A percentile compares a stretch with the other conserved stretches of the same genome.
Evolutionary conservation across 2,329 filamentous ascomycete genomes (phyloP).

Genomic region (Penicillium crustosum): DNA sequence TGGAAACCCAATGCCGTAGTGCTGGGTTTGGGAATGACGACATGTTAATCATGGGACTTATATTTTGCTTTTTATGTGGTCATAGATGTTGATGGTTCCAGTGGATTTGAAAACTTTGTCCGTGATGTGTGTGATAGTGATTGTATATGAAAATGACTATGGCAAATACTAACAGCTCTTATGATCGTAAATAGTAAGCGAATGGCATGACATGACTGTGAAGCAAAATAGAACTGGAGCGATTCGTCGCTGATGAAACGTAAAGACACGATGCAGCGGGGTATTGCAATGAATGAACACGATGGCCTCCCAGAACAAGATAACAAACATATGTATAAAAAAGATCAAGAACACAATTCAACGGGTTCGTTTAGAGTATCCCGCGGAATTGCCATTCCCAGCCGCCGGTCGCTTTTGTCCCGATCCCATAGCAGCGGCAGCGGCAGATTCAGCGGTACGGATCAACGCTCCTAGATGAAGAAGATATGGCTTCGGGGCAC

Average conservation of each 20-base stretch:
- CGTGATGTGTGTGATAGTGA: not conserved
- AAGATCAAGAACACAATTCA: slow-evolving; percentile 17
- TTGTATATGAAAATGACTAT: not conserved
- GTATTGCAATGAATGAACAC: slow-evolving; percentile 28
- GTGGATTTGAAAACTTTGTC: not conserved
- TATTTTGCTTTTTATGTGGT: not conserved
- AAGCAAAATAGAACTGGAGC: slow-evolving; percentile 5
- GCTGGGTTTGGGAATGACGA: slow-evolving; percentile 22
- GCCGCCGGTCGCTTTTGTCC: slow-evolving; percentile 38
- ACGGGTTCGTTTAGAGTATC: slow-evolving; percentile 35
- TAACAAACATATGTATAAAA: slow-evolving; percentile 13
- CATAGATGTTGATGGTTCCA: not conserved
- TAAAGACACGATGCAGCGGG: slow-evolving; percentile 21
- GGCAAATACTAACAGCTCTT: not conserved
- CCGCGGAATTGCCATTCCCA: slow-evolving; percentile 29
- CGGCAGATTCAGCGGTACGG: slow-evolving; percentile 28
- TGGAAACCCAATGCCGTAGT: slow-evolving; percentile 16
- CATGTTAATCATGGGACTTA: slow-evolving; percentile 9
- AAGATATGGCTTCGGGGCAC: slow-evolving; percentile 38
- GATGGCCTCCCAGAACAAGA: slow-evolving; percentile 21
- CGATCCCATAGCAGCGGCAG: slow-evolving; percentile 11
- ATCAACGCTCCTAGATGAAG: slow-evolving; percentile 35
- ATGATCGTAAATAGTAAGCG: not conserved
- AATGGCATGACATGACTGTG: slow-evolving; percentile 2
- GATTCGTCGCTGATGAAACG: slow-evolving; percentile 11